Evolutionary conservation across 192 early-diverging fungal genomes (phyloP), one percentile per base, ranked within the genome.

Genomic region (Umbelopsis sp.): DNA sequence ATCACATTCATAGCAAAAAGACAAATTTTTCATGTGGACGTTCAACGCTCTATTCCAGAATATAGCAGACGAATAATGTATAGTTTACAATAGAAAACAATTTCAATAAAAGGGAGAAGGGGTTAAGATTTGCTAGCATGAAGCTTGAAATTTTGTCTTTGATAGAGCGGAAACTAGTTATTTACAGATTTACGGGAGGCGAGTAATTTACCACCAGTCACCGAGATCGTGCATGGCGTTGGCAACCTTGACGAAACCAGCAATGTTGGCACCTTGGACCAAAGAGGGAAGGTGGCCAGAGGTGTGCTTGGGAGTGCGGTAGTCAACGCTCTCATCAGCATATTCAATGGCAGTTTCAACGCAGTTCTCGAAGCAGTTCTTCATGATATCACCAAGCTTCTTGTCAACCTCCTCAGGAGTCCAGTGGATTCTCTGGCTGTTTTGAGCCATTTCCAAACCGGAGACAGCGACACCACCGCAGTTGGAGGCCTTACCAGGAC

Each of bases 401-500:
- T 66, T 11, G 62, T 85, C 84, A 44, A 85, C 84, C 72, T 84
- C 80, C 71, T 84, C 75, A 74, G 80, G 84, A 71, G 80, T 75
- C 84, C 84, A 85, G 74, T 83, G 82, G 65, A 83, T 75, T 62
- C 84, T 80, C 75, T 83, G 82, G 62, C 81, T 81, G 80, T 85
- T 85, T 81, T 85, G 84, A 51, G 84, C 84, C 84, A 85, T 85
- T 79, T 85, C 84, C 71, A 85, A 83, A 24, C 82, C 84, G 69
- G 84, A 85, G 22, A 85, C 84, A 17, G 84, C 84, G 31, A 85
- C 84, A 66, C 84, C 84, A 65, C 84, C 84, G 68, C 82, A 82
- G 73, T 85, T 85, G 78, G 84, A 80, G 49, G 84, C 84, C 84
- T 85, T 85, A 77, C 80, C 84, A 34, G 84, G 84, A 68, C 80